These are phyloP conservation scores for Naganishia vishniacii DNA, from an alignment of 768 basidiomycete genomes.

Conservation along the genomic window DNA sequence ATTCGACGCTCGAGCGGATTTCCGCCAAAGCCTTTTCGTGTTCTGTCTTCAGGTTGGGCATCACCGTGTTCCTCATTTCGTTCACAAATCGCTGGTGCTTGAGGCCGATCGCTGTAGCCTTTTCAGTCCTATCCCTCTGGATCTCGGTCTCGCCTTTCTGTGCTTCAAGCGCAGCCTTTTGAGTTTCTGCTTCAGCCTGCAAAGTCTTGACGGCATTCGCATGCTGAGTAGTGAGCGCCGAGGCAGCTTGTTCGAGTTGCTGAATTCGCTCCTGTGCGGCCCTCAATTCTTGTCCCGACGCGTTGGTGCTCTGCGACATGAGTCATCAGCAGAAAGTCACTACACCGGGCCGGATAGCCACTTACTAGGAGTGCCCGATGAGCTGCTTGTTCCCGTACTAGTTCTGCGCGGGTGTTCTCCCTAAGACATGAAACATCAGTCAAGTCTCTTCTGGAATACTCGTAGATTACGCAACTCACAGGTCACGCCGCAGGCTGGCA, in stretches of 20 bases:
- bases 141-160: neutral
- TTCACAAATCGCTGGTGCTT: neutral
- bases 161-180: neutral
- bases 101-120: neutral
- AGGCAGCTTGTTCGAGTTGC: neutral
- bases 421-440: neutral
- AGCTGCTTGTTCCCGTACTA: conserved; percentile 16
- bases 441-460: neutral
- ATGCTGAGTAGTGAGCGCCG: neutral
- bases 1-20: neutral
- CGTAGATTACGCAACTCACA: neutral
- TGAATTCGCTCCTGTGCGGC: conserved; percentile 2
- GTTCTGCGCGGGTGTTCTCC: conserved; percentile 11
- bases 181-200: conserved; percentile 9
- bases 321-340: neutral
- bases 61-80: neutral
- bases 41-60: neutral
- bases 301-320: neutral
- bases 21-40: conserved; percentile 11
- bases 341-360: neutral
- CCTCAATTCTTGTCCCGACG: neutral
- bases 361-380: conserved; percentile 18
- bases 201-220: conserved; percentile 5
- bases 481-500: conserved; percentile 2
- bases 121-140: neutral